Base-by-base conservation (phyloP, 371 early-diverging fungal species). In the Mycotypha africana region DNA sequence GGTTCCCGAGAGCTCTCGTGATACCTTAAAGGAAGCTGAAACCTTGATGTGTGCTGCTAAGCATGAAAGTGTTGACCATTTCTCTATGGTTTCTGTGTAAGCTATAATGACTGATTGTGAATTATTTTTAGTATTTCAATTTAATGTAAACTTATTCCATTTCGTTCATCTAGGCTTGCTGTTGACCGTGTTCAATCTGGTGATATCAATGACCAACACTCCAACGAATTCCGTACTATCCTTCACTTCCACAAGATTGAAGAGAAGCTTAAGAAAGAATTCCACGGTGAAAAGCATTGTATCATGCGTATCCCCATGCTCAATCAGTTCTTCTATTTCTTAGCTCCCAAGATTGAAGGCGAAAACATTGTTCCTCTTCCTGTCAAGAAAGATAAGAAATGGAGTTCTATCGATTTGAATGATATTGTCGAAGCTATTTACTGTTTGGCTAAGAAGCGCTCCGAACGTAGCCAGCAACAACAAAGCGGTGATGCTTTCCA, bases 131-230 rank as follows among this genome's bases (percentile, higher is more conserved):
- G n/a, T n/a, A n/a, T n/a, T n/a, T 36, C 31, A 39, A 15, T 38
- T 19, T 20, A 21, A 17, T n/a, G n/a, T n/a, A n/a, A n/a, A n/a
- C n/a, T n/a, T n/a, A n/a, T n/a, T n/a, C n/a, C n/a, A n/a, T n/a
- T n/a, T n/a, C n/a, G n/a, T n/a, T n/a, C n/a, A n/a, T n/a, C n/a
- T 55, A 68, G 65, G 11, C 42, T 65, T 48, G 65, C 60, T 41
- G 55, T 59, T 38, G 62, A 69, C 7, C 41, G 42, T 24, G 22
- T 53, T 15, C 38, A 51, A n/a, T n/a, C n/a, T n/a, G n/a, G n/a
- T n/a, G n/a, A n/a, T n/a, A n/a, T n/a, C n/a, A n/a, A n/a, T n/a
- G n/a, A n/a, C n/a, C n/a, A n/a, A n/a, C n/a, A n/a, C n/a, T n/a
- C n/a, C n/a, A n/a, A n/a, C n/a, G n/a, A n/a, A n/a, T n/a, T n/a